phyloP scores from a whole-genome alignment of 805 yeast species.

The Metschnikowia kofuensis region DNA sequence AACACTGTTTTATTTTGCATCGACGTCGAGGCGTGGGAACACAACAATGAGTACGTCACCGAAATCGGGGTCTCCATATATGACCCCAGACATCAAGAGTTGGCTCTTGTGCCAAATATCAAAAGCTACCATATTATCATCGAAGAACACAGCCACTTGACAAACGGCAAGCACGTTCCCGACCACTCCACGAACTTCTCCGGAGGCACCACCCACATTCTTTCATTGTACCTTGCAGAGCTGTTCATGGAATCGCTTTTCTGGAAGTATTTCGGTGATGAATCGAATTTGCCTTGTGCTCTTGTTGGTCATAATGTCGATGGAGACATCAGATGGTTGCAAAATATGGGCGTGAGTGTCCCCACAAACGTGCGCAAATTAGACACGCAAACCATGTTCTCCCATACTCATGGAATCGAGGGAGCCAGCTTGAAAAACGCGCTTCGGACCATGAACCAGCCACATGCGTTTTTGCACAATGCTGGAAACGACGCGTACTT shows the following conservation, averaged over 20 bases:
- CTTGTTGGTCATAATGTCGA: conserved; percentile 19
- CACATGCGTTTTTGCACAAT: conserved; percentile 24
- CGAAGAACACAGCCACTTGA: conserved; percentile 14
- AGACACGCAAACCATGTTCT: conserved; percentile 20
- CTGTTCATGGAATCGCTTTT: conserved; percentile 12
- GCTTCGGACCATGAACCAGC: conserved; percentile 18
- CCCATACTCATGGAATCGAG: conserved; percentile 12
- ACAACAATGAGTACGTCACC: conserved; percentile 13
- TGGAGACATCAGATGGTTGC: conserved; percentile 17
- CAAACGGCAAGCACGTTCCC: conserved; percentile 22
- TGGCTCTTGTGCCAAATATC: conserved; percentile 18
- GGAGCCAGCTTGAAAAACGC: conserved; percentile 23
- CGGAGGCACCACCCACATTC: conserved; percentile 18
- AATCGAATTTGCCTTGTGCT: conserved; percentile 13
- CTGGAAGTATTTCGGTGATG: conserved; percentile 12
- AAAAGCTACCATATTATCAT: conserved; percentile 18
- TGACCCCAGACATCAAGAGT: conserved; percentile 18
- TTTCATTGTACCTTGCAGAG: conserved; percentile 8
- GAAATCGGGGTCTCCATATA: conserved; percentile 27
- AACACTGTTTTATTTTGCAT: conserved; percentile 19
- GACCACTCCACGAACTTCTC: conserved; percentile 19
- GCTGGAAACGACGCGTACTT: conserved; percentile 30
- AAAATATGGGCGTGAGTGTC: conserved; percentile 7
- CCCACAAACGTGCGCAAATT: conserved; percentile 6
- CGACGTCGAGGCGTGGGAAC: conserved; percentile 27